Percentiles rank a stretch among this genome's conserved stretches.
Conservation (phyloP, 176 grass and related monocot species). For the Carex kokanica region DNA sequence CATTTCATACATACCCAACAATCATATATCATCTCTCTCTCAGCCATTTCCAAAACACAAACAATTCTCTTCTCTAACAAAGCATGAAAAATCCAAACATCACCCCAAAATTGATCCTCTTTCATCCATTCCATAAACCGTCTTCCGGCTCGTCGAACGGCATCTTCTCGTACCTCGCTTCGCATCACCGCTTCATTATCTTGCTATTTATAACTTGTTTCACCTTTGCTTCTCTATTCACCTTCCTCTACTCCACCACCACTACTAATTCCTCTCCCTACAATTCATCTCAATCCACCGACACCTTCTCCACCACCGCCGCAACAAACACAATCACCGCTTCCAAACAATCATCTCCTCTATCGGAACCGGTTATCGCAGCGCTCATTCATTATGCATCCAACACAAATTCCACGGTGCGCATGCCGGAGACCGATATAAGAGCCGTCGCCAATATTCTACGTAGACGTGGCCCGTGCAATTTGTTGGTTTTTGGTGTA, state of each 20-base stretch:
- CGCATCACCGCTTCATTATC: conserved; percentile 46
- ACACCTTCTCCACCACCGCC: neutral
- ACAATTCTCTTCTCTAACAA: neutral
- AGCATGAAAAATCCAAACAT: conserved; percentile 24
- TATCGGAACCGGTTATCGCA: conserved; percentile 34
- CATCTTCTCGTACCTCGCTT: conserved; percentile 34
- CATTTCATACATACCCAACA: neutral
- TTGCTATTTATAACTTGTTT: conserved; percentile 59
- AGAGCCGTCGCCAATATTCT: conserved; percentile 43
- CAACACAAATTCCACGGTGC: conserved; percentile 42
- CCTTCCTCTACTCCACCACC: conserved; percentile 52
- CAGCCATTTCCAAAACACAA: no score
- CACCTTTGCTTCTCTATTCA: conserved; percentile 65
- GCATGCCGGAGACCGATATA: conserved; percentile 51
- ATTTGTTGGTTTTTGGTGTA: conserved; percentile 68
- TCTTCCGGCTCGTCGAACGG: conserved; percentile 34
- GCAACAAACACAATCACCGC: neutral
- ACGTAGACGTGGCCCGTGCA: conserved; percentile 45
- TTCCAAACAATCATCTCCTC: conserved; percentile 23
- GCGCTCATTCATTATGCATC: conserved; percentile 64
- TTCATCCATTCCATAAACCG: conserved; percentile 12
- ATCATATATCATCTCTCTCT: neutral
- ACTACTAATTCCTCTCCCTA: neutral
- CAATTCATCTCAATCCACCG: conserved; percentile 15
- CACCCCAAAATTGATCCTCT: conserved; percentile 15